These are phyloP conservation scores for Meira miltonrushii DNA, from an alignment of 1,284 basidiomycete species.

Conservation along the genomic window DNA sequence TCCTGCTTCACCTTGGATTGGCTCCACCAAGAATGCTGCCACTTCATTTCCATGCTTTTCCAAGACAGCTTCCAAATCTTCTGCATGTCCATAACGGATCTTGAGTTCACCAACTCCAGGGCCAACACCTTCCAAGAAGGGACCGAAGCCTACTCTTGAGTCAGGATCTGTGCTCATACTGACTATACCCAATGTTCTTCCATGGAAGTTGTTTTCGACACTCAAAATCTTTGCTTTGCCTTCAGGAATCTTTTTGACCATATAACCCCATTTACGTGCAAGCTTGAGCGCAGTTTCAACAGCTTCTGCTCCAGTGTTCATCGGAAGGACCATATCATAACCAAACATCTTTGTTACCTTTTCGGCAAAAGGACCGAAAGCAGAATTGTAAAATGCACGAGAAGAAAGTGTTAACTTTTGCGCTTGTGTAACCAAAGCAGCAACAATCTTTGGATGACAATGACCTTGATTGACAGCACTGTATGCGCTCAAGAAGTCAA, in stretches of 20 bases:
- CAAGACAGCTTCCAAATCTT: slow-evolving; percentile 76
- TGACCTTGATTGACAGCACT: slow-evolving; percentile 81
- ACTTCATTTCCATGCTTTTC: slow-evolving; percentile 75
- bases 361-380: slow-evolving; percentile 82
- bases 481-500: slow-evolving; percentile 86
- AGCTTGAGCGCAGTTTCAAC: slow-evolving; percentile 71
- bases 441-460: slow-evolving; percentile 86
- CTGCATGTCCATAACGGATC: slow-evolving; percentile 52
- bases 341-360: slow-evolving; percentile 67
- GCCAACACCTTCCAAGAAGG: slow-evolving; percentile 79
- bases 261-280: slow-evolving; percentile 52
- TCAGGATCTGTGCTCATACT: slow-evolving; percentile 96
- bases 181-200: slow-evolving; percentile 83
- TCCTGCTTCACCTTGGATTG: slow-evolving; percentile 96
- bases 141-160: slow-evolving; percentile 79
- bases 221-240: slow-evolving; percentile 83
- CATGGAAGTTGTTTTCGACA: slow-evolving; percentile 90
- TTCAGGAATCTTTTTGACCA: slow-evolving; percentile 70
- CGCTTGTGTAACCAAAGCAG: slow-evolving; percentile 76
- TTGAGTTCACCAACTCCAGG: slow-evolving; percentile 56
- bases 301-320: slow-evolving; percentile 98
- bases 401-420: slow-evolving; percentile 87
- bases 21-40: slow-evolving; percentile 91
- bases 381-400: slow-evolving; percentile 90
- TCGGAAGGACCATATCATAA: slow-evolving; percentile 81